Base-by-base conservation (phyloP, 345 rosid genomes). In the Arabis alpina region DNA sequence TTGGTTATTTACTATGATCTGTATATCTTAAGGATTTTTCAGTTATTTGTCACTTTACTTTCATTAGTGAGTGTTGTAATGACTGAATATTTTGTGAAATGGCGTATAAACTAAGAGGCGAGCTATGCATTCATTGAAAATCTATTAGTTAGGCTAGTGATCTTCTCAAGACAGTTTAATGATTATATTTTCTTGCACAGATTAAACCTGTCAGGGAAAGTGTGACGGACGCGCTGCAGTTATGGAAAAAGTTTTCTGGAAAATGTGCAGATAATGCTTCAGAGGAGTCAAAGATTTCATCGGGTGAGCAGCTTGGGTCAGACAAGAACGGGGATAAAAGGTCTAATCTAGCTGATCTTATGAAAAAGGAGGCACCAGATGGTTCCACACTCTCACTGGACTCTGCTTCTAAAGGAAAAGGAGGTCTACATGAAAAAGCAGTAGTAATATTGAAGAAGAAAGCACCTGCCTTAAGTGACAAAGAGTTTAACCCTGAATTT, bases 141-240 rank as follows among this genome's bases (percentile, higher is more conserved):
- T 54, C 24, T 52, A 34, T 47, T 48, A 39, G 41, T 49, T 61
- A 32, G 54, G 51, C 10, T 30, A 52, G 2, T 53, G 36, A 54
- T 61, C 64, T 54, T 49, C 54, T 45, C 39, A 40, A 61, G 61
- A 69, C 13, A 58, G 63, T 39, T 61, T 73, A 54, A 8, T 74
- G 58, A 70, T 71, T 37, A 23, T 28, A 50, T 43, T 62, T 49
- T 56, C 24, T 75, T 71, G 69, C 64, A 66, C 87, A 92, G 99
- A 88, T 95, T 62, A 95, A 92, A 75, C 98, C 98, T 37, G 98
- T 78, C 23, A 91, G 99, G 79, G 99, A 95, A 72, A 86, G 92
- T 79, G 85, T 92, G 86, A 86, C 83, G 56, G 99, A 95, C 82
- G 97, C 99, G 43, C 62, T 92, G 87, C 97, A 86, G 66, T 61